These are phyloP conservation scores for Leptodontidium sp. DNA, from an alignment of 2,329 filamentous ascomycete species.

Conservation along the genomic window DNA sequence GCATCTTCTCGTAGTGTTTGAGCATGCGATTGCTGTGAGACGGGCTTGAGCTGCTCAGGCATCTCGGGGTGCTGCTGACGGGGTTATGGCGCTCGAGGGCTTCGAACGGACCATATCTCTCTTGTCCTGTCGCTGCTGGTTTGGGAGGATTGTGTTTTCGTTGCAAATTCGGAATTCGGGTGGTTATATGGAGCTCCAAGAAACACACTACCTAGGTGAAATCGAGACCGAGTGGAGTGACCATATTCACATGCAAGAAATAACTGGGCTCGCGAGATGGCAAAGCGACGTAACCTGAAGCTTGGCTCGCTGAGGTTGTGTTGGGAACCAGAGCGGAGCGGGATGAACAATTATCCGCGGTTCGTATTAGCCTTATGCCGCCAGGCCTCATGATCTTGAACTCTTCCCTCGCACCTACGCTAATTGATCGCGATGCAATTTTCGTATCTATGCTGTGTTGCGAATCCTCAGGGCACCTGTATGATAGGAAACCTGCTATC, in stretches of 20 bases:
- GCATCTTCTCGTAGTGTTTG: constrained; percentile 39
- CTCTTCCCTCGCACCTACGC: no score
- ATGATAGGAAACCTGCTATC: no score
- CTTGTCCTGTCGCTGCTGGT: not conserved
- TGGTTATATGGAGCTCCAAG: constrained; percentile 11
- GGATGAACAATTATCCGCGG: constrained; percentile 5
- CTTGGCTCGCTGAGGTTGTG: constrained; percentile 15
- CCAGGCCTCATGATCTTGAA: no score
- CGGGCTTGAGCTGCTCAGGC: constrained; percentile 40
- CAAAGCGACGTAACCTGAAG: constrained; percentile 26
- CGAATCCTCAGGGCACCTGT: no score
- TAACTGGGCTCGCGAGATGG: constrained; percentile 26
- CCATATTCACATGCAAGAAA: constrained; percentile 37
- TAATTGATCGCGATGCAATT: not conserved
- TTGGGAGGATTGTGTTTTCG: not conserved
- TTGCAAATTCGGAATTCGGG: not conserved
- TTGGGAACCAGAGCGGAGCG: constrained; percentile 12
- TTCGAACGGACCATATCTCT: constrained; percentile 38
- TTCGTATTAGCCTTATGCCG: not conserved
- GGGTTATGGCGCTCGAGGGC: constrained; percentile 29
- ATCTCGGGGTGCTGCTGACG: constrained; percentile 37
- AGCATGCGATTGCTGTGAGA: constrained; percentile 35
- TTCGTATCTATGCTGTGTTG: not conserved
- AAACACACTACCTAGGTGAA: constrained; percentile 6
- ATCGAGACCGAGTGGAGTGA: constrained; percentile 26